Evolutionary conservation across 768 basidiomycete species (phyloP).

Genomic region (Boletus vinaceobasis): DNA sequence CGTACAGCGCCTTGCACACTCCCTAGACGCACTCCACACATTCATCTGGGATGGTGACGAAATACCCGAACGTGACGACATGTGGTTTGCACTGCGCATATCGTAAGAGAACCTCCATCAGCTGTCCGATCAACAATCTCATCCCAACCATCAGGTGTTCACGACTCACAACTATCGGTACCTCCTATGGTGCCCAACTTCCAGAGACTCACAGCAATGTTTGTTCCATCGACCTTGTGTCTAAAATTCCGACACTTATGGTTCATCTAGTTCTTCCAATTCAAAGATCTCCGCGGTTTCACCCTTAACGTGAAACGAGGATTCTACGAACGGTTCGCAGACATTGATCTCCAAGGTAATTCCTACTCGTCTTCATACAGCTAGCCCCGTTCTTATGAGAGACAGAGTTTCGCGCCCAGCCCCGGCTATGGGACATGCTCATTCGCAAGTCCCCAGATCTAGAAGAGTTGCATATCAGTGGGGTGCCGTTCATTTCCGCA

Average conservation of each 20-base stretch:
- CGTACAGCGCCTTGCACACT: constrained; percentile 46
- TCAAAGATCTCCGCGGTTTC: constrained; percentile 60
- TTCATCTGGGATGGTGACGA: constrained; percentile 77
- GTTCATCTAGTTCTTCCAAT: constrained; percentile 60
- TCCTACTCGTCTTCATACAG: neutral
- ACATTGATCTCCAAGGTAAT: constrained; percentile 53
- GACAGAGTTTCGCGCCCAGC: constrained; percentile 24
- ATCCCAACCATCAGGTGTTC: constrained; percentile 49
- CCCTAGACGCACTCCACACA: constrained; percentile 60
- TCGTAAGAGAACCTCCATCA: constrained; percentile 42
- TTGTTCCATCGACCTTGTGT: constrained; percentile 24
- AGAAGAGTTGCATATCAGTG: constrained; percentile 53
- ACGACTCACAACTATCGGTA: constrained; percentile 57
- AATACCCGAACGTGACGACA: constrained; percentile 59
- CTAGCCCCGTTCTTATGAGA: constrained; percentile 2
- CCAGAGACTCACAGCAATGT: constrained; percentile 62
- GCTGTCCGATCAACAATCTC: neutral
- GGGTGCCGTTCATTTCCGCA: constrained; percentile 32
- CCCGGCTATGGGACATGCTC: constrained; percentile 66
- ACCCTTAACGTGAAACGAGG: constrained; percentile 55
- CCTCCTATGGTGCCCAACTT: constrained; percentile 57
- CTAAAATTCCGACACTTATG: neutral
- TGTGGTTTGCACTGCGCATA: constrained; percentile 73
- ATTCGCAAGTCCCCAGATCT: constrained; percentile 60
- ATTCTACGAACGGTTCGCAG: constrained; percentile 59